Percentiles rank a stretch among this genome's conserved stretches.
Conservation (phyloP, 208 protist species). For the Acanthamoeba healyi region DNA sequence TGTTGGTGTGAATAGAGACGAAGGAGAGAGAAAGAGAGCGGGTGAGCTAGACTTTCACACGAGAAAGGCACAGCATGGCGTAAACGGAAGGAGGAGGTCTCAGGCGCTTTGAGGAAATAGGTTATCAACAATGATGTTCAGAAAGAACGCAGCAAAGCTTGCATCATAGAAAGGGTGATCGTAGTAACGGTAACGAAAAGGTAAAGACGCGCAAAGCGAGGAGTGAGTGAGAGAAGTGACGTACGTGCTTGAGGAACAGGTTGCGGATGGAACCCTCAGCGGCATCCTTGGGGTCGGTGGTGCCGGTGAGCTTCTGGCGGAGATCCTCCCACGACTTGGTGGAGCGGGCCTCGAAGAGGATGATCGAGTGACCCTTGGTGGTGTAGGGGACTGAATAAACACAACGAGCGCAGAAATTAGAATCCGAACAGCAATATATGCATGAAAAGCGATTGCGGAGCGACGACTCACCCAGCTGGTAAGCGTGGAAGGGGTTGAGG, state of each 20-base stretch:
- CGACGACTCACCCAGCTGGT: constrained; percentile 69
- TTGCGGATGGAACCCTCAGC: constrained; percentile 75
- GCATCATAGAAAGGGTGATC: constrained; percentile 28
- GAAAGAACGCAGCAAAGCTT: constrained; percentile 72
- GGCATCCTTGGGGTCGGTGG: constrained; percentile 73
- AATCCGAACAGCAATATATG: too few species aligned
- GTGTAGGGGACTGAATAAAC: constrained; percentile 65
- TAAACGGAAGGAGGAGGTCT: not conserved
- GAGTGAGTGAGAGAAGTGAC: not conserved
- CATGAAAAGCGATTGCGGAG: not conserved
- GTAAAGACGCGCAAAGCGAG: not conserved
- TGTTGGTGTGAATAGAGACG: constrained; percentile 11
- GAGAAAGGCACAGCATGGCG: not conserved
- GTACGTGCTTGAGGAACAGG: constrained; percentile 68
- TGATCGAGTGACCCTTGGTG: constrained; percentile 76
- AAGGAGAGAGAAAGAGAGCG: not conserved
- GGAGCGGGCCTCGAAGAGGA: constrained; percentile 72
- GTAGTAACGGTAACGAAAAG: too few species aligned
- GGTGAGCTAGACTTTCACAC: not conserved
- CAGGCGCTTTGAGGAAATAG: constrained; percentile 67
- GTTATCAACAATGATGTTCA: constrained; percentile 34
- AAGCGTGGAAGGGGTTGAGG: constrained; percentile 78
- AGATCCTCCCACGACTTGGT: constrained; percentile 75
- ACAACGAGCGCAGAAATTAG: not conserved
- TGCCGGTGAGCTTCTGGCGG: constrained; percentile 66